Conservation (phyloP, 805 yeast species). For the Saccharomycopsis javanensis region DNA sequence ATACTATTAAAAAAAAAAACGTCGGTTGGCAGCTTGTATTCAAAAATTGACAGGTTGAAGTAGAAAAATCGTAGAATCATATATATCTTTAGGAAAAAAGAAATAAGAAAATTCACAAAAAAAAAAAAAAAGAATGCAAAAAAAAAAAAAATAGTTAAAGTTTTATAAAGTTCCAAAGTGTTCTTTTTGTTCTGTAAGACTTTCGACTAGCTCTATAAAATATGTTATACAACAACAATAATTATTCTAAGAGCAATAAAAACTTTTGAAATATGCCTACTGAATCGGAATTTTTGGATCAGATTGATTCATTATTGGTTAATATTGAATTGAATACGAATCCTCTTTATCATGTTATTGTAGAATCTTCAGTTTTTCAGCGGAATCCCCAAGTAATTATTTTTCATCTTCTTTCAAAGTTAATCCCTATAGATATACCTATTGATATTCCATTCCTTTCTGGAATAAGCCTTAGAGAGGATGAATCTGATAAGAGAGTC, state of each 20-base stretch:
- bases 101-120: background rate
- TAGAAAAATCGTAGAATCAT: too few relatives aligned
- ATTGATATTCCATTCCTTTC: background rate
- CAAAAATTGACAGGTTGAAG: background rate
- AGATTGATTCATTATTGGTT: conserved; percentile 2
- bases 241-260: too few relatives aligned
- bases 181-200: background rate
- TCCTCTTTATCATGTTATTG: conserved; percentile 3
- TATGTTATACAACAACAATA: background rate
- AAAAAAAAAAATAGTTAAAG: too few relatives aligned
- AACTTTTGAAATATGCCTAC: background rate
- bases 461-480: background rate
- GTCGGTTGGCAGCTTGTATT: too few relatives aligned
- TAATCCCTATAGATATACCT: conserved; percentile 2
- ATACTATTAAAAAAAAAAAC: too few relatives aligned
- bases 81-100: too few relatives aligned
- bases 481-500: background rate
- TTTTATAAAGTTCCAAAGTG: background rate
- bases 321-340: conserved; percentile 13
- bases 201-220: too few relatives aligned
- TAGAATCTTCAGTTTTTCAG: conserved; percentile 9
- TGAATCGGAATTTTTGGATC: background rate
- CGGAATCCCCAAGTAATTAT: conserved; percentile 7
- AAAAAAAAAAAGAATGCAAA: too few relatives aligned
- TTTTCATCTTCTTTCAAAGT: conserved; percentile 11